A percentile compares a stretch with the other conserved stretches of the same genome.
phyloP scores from a whole-genome alignment of 208 protist species.

The Leishmania lainsoni region DNA sequence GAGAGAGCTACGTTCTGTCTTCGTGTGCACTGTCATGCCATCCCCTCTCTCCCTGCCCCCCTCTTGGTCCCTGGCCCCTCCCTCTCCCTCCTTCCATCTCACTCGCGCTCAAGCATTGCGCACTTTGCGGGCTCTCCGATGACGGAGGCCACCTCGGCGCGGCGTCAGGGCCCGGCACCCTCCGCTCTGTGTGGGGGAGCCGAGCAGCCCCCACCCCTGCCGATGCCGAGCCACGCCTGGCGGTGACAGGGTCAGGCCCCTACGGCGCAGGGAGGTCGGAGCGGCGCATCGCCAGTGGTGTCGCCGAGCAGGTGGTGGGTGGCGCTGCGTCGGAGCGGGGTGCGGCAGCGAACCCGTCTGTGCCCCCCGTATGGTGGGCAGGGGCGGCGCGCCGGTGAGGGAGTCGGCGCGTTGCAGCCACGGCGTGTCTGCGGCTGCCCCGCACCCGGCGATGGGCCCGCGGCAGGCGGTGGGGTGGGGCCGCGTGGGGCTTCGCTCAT shows the following conservation, averaged over 20 bases:
- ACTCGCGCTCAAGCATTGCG: no score
- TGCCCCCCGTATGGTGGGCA: background rate
- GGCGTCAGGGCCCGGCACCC: no score
- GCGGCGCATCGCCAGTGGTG: background rate
- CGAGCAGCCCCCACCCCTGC: no score
- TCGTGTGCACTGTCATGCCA: no score
- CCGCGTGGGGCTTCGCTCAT: background rate
- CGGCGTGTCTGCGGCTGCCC: background rate
- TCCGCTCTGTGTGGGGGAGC: no score
- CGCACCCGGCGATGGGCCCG: background rate
- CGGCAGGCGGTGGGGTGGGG: background rate
- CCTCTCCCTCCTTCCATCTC: no score
- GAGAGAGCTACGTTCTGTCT: no score
- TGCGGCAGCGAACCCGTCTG: background rate
- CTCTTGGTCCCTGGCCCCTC: no score
- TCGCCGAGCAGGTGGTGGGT: background rate
- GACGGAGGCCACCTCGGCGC: no score
- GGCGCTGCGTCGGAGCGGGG: background rate
- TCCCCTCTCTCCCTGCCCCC: no score
- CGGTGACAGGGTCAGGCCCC: background rate
- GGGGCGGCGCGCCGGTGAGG: background rate
- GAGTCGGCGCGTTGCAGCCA: background rate
- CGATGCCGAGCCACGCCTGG: background rate
- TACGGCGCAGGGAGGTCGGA: background rate
- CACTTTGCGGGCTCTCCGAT: no score